Base-by-base conservation (phyloP, 306 rosid genomes). In the Pyrus betulifolia region DNA sequence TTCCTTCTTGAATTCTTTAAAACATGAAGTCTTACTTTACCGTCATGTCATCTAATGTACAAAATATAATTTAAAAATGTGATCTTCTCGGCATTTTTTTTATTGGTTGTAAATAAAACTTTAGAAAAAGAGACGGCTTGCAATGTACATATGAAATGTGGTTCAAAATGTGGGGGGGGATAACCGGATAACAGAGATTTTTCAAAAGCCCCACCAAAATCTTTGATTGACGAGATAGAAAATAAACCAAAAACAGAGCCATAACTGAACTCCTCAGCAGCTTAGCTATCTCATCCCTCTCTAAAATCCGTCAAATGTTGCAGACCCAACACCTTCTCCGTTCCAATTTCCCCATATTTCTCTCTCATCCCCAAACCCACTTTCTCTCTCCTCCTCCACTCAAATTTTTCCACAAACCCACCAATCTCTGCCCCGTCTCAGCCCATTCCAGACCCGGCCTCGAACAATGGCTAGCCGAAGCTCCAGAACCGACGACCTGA, bases 301-400 rank as follows among this genome's bases (percentile, higher is more conserved):
- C 40, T 27, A 52, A 73, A 57, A 63, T 10, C 11, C 35, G 67
- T 72, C 81, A 67, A 78, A 91, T 92, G 97, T 84, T 84, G 90
- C 89, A 84, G 31, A 74, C 88, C 70, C 82, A 77, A 40, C 82
- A 81, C 76, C 61, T 78, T 79, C 86, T 86, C 85, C 58, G 80
- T 78, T 38, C 86, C 82, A 78, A 55, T 59, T 67, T 79, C 82
- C 76, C 75, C 6, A 5, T 61, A 74, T n/a, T 83, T 72, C 82
- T 62, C 72, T 67, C 78, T 65, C 74, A 12, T 33, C 30, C 68
- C 58, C 77, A 72, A 42, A 74, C 27, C 49, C 62, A 28, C 73
- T 78, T 51, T 69, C 73, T 82, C 80, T 76, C 74, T 25, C 60
- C 80, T 10, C 61, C 84, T 67, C 62, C 57, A 73, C 85, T 75